Conservation (phyloP, 2,329 filamentous ascomycete species). For the Zopfia rhizophila region DNA sequence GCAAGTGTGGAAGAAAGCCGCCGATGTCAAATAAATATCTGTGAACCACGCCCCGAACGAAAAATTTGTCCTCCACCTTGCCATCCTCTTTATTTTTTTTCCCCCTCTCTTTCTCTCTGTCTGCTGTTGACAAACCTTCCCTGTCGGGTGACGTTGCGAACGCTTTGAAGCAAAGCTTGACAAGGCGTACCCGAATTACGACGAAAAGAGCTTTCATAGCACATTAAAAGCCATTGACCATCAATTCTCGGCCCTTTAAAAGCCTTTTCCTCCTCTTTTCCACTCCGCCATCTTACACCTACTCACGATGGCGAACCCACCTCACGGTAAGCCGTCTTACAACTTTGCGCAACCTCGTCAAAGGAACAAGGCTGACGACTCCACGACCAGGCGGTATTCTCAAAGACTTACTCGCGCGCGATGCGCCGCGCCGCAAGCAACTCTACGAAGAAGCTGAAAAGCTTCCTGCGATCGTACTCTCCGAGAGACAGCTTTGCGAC, state of each 20-base stretch:
- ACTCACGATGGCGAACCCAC: conserved; percentile 60
- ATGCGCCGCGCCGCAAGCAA: conserved; percentile 82
- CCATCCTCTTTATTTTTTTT: background rate
- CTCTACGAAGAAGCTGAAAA: conserved; percentile 85
- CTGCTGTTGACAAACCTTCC: no score
- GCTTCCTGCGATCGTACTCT: conserved; percentile 84
- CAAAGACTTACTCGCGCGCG: conserved; percentile 96
- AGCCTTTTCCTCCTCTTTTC: conserved; percentile 15
- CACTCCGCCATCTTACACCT: conserved; percentile 12
- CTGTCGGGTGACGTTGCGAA: no score
- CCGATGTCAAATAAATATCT: conserved; percentile 15
- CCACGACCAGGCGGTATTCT: conserved; percentile 79
- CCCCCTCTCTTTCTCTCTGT: background rate
- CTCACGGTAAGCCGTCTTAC: conserved; percentile 55
- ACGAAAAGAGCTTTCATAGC: no score
- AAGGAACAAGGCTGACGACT: conserved; percentile 28
- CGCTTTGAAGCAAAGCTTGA: conserved; percentile 9
- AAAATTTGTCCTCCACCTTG: background rate
- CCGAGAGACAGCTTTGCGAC: conserved; percentile 96
- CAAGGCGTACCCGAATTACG: background rate
- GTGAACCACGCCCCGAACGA: conserved; percentile 9
- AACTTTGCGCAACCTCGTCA: conserved; percentile 2
- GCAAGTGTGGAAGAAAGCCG: conserved; percentile 13
- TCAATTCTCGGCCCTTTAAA: conserved; percentile 2
- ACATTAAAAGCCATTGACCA: background rate